Evolutionary conservation across 768 basidiomycete species (phyloP).

Genomic region (Cyathus striatus): DNA sequence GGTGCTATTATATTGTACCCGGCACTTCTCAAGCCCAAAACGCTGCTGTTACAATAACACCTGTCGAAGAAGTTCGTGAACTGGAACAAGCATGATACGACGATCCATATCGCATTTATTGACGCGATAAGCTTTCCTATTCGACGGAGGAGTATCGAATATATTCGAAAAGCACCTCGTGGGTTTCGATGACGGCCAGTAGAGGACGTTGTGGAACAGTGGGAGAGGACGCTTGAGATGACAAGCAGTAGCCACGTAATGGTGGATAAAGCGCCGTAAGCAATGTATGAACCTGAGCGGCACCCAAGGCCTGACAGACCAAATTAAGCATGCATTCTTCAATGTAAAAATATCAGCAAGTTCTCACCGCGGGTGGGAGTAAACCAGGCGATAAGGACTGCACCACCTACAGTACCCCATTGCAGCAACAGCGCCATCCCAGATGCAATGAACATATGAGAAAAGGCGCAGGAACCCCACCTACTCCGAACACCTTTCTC

Average conservation of each 20-base stretch:
- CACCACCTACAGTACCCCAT: slow-evolving; percentile 15
- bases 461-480: slow-evolving; percentile 5
- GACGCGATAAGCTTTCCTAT: slow-evolving; percentile 20
- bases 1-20: slow-evolving; percentile 22
- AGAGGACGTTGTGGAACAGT: slow-evolving; percentile 7
- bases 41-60: slow-evolving; percentile 27
- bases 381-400: slow-evolving; percentile 12
- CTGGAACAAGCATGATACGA: slow-evolving; percentile 21
- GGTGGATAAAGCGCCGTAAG: slow-evolving; percentile 23
- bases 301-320: slow-evolving; percentile 20
- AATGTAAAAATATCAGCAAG: no score
- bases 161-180: slow-evolving; percentile 11
- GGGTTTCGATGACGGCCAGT: slow-evolving; percentile 1
- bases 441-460: slow-evolving; percentile 12
- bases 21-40: slow-evolving; percentile 14
- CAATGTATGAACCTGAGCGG: slow-evolving; percentile 18
- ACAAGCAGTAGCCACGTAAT: slow-evolving; percentile 22
- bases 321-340: background rate
- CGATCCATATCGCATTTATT: slow-evolving; percentile 21
- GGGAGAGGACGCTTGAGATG: slow-evolving; percentile 18
- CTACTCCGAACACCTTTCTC: background rate
- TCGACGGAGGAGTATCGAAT: slow-evolving; percentile 20
- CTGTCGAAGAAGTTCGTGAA: slow-evolving; percentile 22
- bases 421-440: slow-evolving; percentile 10
- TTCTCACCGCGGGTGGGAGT: slow-evolving; percentile 13